A percentile compares a stretch with the other conserved stretches of the same genome.
These are phyloP conservation scores for Angophora floribunda DNA, from an alignment of 345 rosid genomes.

Conservation along the genomic window DNA sequence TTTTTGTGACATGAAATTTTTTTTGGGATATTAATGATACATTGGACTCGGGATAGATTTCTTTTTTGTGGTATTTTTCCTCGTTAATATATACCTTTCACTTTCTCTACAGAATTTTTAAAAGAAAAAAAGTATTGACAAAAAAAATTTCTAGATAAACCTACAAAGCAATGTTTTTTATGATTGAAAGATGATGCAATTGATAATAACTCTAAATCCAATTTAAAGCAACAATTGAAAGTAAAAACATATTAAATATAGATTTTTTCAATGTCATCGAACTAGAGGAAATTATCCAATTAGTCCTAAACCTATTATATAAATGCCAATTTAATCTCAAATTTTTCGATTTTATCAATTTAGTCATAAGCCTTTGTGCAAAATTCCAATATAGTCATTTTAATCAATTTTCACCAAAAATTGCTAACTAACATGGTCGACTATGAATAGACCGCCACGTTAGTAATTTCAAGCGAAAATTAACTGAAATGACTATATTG, in stretches of 20 bases:
- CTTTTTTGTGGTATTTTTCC: neutral
- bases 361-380: neutral
- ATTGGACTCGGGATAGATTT: neutral
- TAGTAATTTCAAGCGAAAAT: neutral
- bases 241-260: neutral
- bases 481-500: too few relatives aligned
- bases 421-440: neutral
- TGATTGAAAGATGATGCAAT: neutral
- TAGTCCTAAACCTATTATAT: neutral
- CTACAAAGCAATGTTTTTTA: neutral
- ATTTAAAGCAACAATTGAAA: neutral
- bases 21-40: neutral
- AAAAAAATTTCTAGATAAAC: neutral
- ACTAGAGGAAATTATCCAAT: neutral
- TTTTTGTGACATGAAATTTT: neutral
- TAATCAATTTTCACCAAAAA: neutral
- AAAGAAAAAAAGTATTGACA: neutral
- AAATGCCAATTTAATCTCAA: neutral
- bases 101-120: neutral
- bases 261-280: neutral
- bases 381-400: neutral
- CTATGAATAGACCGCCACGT: neutral
- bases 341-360: neutral
- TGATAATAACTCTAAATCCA: neutral
- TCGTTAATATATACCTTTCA: neutral